Evolutionary conservation across 768 basidiomycete genomes (phyloP).

Genomic region (Tremella fuciformis): DNA sequence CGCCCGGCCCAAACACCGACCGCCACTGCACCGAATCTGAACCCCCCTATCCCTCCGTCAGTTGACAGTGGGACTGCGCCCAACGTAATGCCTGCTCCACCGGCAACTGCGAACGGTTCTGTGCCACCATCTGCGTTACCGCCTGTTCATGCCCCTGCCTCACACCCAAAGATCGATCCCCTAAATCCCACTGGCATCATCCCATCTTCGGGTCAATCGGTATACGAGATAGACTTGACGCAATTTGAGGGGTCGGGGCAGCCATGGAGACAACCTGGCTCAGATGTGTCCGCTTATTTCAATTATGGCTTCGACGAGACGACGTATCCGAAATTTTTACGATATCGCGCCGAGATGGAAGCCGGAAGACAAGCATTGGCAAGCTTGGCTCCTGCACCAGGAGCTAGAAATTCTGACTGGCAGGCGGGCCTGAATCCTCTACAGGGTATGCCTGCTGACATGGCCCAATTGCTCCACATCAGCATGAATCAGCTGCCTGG

Average conservation of each 20-base stretch:
- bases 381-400: conserved; percentile 10
- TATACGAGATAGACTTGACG: conserved; percentile 75
- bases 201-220: conserved; percentile 53
- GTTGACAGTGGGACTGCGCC: conserved; percentile 32
- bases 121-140: conserved; percentile 44
- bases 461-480: conserved; percentile 22
- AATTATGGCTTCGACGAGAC: conserved; percentile 99
- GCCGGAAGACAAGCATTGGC: conserved; percentile 43
- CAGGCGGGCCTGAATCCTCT: conserved; percentile 3
- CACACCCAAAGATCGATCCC: conserved; percentile 75
- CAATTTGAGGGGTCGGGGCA: conserved; percentile 63
- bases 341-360: conserved; percentile 49
- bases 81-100: conserved; percentile 20
- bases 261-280: conserved; percentile 86
- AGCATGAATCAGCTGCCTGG: conserved; percentile 20
- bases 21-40: conserved; percentile 9
- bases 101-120: conserved; percentile 31
- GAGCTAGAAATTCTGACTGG: neutral
- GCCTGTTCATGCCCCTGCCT: conserved; percentile 54
- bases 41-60: conserved; percentile 31
- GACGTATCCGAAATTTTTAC: conserved; percentile 80
- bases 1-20: conserved; percentile 32
- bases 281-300: conserved; percentile 95
- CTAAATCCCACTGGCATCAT: conserved; percentile 66
- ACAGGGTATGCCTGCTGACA: conserved; percentile 3